A percentile compares a stretch with the other conserved stretches of the same genome.
phyloP scores from a whole-genome alignment of 495 filamentous ascomycete genomes.

The Aspergillus sclerotioniger region DNA sequence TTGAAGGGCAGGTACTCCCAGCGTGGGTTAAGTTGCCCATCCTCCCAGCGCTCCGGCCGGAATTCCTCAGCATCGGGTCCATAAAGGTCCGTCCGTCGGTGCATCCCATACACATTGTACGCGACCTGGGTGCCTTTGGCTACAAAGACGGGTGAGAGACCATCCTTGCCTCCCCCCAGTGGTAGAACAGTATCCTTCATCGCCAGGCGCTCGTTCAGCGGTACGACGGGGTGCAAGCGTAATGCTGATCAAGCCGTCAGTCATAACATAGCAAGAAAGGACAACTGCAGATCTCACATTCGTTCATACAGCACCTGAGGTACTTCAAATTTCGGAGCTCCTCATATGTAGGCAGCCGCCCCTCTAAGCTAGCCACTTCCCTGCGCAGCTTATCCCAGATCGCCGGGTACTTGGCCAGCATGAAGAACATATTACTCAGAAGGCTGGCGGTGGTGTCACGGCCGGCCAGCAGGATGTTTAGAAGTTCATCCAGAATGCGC shows the following conservation, averaged over 20 bases:
- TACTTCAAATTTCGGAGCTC: constrained; percentile 69
- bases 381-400: constrained; percentile 45
- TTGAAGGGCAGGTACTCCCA: constrained; percentile 75
- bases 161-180: constrained; percentile 66
- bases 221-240: constrained; percentile 70
- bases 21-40: constrained; percentile 16
- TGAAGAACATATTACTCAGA: constrained; percentile 53
- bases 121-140: constrained; percentile 53
- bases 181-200: constrained; percentile 68
- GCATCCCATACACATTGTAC: constrained; percentile 65
- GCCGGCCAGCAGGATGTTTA: constrained; percentile 49
- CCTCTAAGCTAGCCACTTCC: constrained; percentile 39
- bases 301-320: constrained; percentile 63
- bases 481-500: constrained; percentile 5
- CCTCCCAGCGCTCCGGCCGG: constrained; percentile 66
- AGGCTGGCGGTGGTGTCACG: constrained; percentile 63
- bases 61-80: constrained; percentile 50
- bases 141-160: constrained; percentile 60
- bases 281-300: background rate
- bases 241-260: constrained; percentile 22
- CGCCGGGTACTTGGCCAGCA: constrained; percentile 48
- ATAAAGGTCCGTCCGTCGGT: constrained; percentile 53
- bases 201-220: constrained; percentile 67
- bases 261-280: background rate
- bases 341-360: constrained; percentile 45